phyloP scores from a whole-genome alignment of 179 eudicot species.

The Amaranthus tricolor region DNA sequence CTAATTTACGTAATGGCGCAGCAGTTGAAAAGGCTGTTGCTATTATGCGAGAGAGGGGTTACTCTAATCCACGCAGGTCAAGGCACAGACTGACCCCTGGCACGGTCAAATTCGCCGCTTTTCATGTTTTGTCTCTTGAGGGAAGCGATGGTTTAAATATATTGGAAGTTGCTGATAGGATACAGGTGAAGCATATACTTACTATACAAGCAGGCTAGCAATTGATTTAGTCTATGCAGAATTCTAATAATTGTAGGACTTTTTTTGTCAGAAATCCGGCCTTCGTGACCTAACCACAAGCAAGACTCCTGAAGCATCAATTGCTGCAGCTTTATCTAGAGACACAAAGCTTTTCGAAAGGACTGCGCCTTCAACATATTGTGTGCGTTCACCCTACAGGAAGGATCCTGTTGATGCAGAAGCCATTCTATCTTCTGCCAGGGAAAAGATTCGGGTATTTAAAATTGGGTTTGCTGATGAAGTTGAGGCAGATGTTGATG shows the following conservation, averaged over 20 bases:
- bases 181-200: slow-evolving; percentile 51
- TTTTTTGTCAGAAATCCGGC: slow-evolving; percentile 65
- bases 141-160: slow-evolving; percentile 78
- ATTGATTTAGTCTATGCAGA: background rate
- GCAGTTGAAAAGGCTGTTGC: slow-evolving; percentile 87
- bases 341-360: slow-evolving; percentile 90
- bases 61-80: slow-evolving; percentile 71
- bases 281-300: slow-evolving; percentile 91
- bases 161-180: slow-evolving; percentile 84
- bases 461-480: slow-evolving; percentile 60
- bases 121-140: slow-evolving; percentile 81
- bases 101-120: slow-evolving; percentile 95
- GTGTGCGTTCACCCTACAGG: slow-evolving; percentile 70
- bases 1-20: slow-evolving; percentile 71
- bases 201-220: background rate
- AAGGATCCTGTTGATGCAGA: slow-evolving; percentile 79
- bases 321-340: slow-evolving; percentile 92
- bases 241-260: slow-evolving; percentile 17
- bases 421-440: slow-evolving; percentile 57
- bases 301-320: slow-evolving; percentile 96
- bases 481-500: slow-evolving; percentile 66
- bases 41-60: slow-evolving; percentile 80
- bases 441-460: slow-evolving; percentile 61
- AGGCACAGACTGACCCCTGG: slow-evolving; percentile 96
- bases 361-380: slow-evolving; percentile 93